These are phyloP conservation scores for Hanseniaspora vineae DNA, from an alignment of 805 yeast genomes.

Conservation along the genomic window DNA sequence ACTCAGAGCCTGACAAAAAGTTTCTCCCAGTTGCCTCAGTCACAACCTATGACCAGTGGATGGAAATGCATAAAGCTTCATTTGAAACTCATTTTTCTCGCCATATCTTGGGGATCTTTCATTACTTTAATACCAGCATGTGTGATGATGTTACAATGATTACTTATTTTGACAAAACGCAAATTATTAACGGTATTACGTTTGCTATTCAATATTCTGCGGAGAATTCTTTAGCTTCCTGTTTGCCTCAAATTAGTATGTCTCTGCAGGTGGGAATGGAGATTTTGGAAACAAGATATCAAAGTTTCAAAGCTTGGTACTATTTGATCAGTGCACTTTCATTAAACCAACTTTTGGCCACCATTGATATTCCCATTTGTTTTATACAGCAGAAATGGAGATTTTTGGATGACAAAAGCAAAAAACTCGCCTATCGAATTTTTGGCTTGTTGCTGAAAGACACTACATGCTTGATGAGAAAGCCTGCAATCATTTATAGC, in stretches of 20 bases:
- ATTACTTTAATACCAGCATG: slow-evolving; percentile 65
- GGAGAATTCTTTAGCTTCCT: slow-evolving; percentile 44
- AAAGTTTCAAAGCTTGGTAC: slow-evolving; percentile 58
- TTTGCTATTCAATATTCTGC: slow-evolving; percentile 42
- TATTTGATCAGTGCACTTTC: slow-evolving; percentile 44
- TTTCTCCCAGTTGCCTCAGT: slow-evolving; percentile 6
- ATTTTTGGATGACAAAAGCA: slow-evolving; percentile 35
- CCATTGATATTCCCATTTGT: slow-evolving; percentile 65
- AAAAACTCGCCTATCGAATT: slow-evolving; percentile 37
- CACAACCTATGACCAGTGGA: slow-evolving; percentile 15
- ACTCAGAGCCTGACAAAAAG: slow-evolving; percentile 7
- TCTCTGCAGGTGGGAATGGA: slow-evolving; percentile 73
- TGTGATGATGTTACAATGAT: slow-evolving; percentile 60
- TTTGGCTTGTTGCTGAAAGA: slow-evolving; percentile 13
- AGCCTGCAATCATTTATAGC: neutral
- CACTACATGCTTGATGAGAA: slow-evolving; percentile 6
- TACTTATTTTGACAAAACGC: slow-evolving; percentile 58
- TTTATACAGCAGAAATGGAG: slow-evolving; percentile 59
- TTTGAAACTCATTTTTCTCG: slow-evolving; percentile 36
- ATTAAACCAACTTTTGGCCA: slow-evolving; percentile 43
- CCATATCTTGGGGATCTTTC: slow-evolving; percentile 62
- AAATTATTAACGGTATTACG: slow-evolving; percentile 62
- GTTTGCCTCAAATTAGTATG: slow-evolving; percentile 75
- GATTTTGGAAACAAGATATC: slow-evolving; percentile 41
- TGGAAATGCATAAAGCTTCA: slow-evolving; percentile 16